phyloP scores from a whole-genome alignment of 208 protist species.

The Acanthamoeba healyi region DNA sequence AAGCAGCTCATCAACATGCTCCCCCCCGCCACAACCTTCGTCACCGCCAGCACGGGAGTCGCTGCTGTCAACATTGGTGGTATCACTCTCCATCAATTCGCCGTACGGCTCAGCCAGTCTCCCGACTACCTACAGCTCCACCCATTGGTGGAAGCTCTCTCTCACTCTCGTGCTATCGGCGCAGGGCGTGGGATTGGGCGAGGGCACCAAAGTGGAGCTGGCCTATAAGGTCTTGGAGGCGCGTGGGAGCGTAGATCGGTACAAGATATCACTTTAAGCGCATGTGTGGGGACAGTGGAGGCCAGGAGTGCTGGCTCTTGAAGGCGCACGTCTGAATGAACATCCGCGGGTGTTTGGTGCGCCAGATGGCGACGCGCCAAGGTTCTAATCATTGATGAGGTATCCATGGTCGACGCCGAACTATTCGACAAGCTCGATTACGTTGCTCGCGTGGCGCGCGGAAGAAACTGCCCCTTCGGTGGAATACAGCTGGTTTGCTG shows the following conservation, averaged over 20 bases:
- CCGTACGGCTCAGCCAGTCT: slow-evolving; percentile 7
- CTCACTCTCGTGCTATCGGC: not conserved
- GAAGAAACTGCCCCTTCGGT: slow-evolving; percentile 76
- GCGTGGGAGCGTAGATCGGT: not conserved
- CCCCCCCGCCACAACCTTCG: slow-evolving; percentile 47
- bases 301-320: no score
- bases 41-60: slow-evolving; percentile 85
- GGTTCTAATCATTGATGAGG: slow-evolving; percentile 68
- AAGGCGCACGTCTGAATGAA: not conserved
- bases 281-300: no score
- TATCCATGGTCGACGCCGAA: slow-evolving; percentile 45
- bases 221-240: not conserved
- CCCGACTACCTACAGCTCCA: no score
- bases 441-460: slow-evolving; percentile 73
- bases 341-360: not conserved
- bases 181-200: slow-evolving; percentile 15
- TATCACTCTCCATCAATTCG: slow-evolving; percentile 64
- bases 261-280: no score
- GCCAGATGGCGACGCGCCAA: slow-evolving; percentile 21
- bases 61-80: slow-evolving; percentile 85
- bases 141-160: no score
- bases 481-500: slow-evolving; percentile 82
- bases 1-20: slow-evolving; percentile 78
- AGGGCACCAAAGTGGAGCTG: slow-evolving; percentile 54
- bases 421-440: slow-evolving; percentile 85